Base-by-base conservation (phyloP, 768 basidiomycete genomes). In the Pulveroboletus ravenelii region DNA sequence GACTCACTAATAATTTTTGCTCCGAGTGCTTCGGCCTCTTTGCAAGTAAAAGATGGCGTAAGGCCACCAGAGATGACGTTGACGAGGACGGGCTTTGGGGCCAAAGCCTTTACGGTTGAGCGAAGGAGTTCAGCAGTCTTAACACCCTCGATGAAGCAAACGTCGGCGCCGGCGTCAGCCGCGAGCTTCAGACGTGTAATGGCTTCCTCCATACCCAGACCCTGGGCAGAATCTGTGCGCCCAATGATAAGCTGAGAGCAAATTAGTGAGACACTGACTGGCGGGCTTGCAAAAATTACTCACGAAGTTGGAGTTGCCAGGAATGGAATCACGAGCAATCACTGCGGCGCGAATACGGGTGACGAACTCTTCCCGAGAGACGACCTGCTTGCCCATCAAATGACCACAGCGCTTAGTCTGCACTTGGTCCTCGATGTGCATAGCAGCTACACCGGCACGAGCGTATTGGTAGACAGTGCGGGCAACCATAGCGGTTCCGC, bases 351-450 rank as follows among this genome's bases (percentile, higher is more conserved):
- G 82, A 56, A 89, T 82, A 36, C 87, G 82, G 10, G 80, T 84
- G 27, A 87, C 45, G 54, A 85, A 85, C 61, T 86, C 87, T 60
- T 89, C 86, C 1, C 85, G 78, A 6, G 85, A 86, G 32, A 89
- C 86, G 38, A 89, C 85, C 63, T 88, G 85, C 67, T 90, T 90
- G 42, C 88, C 87, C 62, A 87, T 74, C 39, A 89, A 70, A 62
- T 89, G 88, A 1, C 88, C 87, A 52, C 87, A 89, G 48, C 87
- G 64, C 66, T 89, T 89, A 1, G 85, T 88, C 63, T 88, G 87
- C 1, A 88, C 85, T 68, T 89, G 87, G 60, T 88, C 87, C 66
- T 89, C 87, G 35, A 89, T 88, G 63, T 89, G 87, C 59, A 87
- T 74, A 4, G 73, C 87, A 15, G 87, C 87, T 18, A 88, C 80